Evolutionary conservation across 805 yeast genomes (phyloP), one percentile per base, ranked within the genome.

Genomic region (Candida pseudoglaebosa): DNA sequence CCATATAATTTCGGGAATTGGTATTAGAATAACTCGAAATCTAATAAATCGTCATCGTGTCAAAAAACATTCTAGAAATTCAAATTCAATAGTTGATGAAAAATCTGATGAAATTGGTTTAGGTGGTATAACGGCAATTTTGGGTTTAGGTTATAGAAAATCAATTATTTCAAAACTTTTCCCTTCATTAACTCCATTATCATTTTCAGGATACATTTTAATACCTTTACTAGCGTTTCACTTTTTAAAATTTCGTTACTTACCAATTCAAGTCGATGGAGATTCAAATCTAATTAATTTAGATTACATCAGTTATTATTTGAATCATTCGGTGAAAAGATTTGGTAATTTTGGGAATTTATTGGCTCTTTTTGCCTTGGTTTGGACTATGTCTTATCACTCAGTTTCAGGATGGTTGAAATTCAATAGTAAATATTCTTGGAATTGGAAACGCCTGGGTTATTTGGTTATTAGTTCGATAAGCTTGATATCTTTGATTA

Each of bases 241-340:
- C 51, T 62, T 64, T 13, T 41, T 59, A 9, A 68, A 71, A 32
- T 65, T 72, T 45, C 63, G 87, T 38, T 35, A 69, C 3, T 61
- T 64, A 0, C 89, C 91, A 0, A 19, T 65, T n/a, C 13, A 49
- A 2, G 62, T 78, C 1, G 84, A 81, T 41, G 89, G 87, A 1
- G 91, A 83, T 54, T 74, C 82, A 2, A 70, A 81, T 1, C 59
- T 73, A 39, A 57, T 84, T 15, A 70, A 63, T 32, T 57, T 84
- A 32, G 71, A 73, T 6, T 82, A 67, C 48, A 62, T 83, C 7
- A 48, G 78, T 0, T 70, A 71, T 43, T 49, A 65, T 20, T 42
- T 52, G 32, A 45, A 43, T 37, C 14, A 38, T 4, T 24, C 28
- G 10, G n/a, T 13, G 4, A 24, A 28, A 9, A 22, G 20, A 19